phyloP scores from a whole-genome alignment of 2,329 filamentous ascomycete genomes.

The Talaromyces sp. region DNA sequence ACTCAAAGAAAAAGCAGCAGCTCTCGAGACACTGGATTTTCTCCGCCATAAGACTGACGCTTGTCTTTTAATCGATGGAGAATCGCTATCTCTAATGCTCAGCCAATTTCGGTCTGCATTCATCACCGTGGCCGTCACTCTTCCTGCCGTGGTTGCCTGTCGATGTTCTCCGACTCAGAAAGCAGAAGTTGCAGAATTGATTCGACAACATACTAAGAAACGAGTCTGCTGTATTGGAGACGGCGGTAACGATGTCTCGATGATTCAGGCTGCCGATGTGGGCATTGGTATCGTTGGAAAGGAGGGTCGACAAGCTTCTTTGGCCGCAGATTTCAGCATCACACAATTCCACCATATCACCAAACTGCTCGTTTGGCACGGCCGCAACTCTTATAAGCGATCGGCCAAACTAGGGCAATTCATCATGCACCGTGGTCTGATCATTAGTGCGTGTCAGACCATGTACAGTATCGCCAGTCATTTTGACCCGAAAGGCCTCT shows the following conservation, averaged over 20 bases:
- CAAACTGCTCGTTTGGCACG: constrained; percentile 98
- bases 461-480: constrained; percentile 92
- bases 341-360: constrained; percentile 93
- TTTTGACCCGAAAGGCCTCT: constrained; percentile 91
- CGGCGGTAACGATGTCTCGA: constrained; percentile 95
- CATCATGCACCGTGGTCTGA: constrained; percentile 93
- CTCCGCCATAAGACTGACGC: constrained; percentile 81
- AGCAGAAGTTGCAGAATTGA: constrained; percentile 86
- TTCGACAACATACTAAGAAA: constrained; percentile 88
- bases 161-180: constrained; percentile 97
- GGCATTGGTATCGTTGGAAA: constrained; percentile 98
- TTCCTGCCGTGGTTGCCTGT: constrained; percentile 92
- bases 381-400: constrained; percentile 94
- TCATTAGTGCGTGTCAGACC: constrained; percentile 93
- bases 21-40: constrained; percentile 84
- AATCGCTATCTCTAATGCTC: constrained; percentile 81
- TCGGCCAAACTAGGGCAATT: constrained; percentile 95
- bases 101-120: constrained; percentile 80
- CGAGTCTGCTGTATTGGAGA: constrained; percentile 97
- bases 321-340: constrained; percentile 95
- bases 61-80: constrained; percentile 90
- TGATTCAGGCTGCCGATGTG: constrained; percentile 98
- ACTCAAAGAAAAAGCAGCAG: constrained; percentile 76
- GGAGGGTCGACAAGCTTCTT: constrained; percentile 88
- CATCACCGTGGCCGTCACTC: constrained; percentile 78